Percentiles rank a stretch among this genome's conserved stretches.
phyloP scores from a whole-genome alignment of 2,329 filamentous ascomycete species.

The Sclerotinia minor region DNA sequence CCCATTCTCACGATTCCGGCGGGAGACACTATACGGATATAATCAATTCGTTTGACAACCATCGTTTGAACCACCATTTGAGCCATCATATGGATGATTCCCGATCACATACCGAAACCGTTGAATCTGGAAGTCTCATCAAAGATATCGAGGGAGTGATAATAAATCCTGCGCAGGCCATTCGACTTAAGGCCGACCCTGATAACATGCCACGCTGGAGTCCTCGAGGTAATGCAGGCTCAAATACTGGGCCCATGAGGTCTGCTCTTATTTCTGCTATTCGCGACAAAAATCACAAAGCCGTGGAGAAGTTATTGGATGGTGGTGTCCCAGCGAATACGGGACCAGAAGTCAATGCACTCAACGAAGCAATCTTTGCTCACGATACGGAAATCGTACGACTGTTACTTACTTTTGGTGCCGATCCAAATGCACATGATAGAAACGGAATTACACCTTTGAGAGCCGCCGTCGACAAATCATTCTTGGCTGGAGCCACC shows the following conservation, averaged over 20 bases:
- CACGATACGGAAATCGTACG: constrained; percentile 56
- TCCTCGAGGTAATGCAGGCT: constrained; percentile 48
- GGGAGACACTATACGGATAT: constrained; percentile 19
- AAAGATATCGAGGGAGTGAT: constrained; percentile 45
- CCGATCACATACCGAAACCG: constrained; percentile 36
- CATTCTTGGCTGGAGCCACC: constrained; percentile 57
- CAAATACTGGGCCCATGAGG: constrained; percentile 49
- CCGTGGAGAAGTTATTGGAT: constrained; percentile 58
- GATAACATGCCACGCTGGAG: constrained; percentile 53
- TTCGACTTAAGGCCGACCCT: constrained; percentile 54
- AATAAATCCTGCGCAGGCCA: constrained; percentile 47
- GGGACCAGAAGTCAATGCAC: constrained; percentile 48
- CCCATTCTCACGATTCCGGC: constrained; percentile 1
- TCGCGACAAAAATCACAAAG: constrained; percentile 56
- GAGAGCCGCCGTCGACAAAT: constrained; percentile 52
- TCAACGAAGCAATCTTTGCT: constrained; percentile 54
- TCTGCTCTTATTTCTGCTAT: constrained; percentile 55
- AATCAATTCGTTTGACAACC: constrained; percentile 30
- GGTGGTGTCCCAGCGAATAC: constrained; percentile 56
- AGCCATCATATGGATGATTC: constrained; percentile 36
- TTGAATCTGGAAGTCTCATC: constrained; percentile 43
- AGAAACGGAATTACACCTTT: constrained; percentile 53
- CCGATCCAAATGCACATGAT: constrained; percentile 55
- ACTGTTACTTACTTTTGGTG: constrained; percentile 57
- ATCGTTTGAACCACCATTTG: constrained; percentile 24